Base-by-base conservation (phyloP, 163 green algal species). In the Trebouxiophyceae sp. region DNA sequence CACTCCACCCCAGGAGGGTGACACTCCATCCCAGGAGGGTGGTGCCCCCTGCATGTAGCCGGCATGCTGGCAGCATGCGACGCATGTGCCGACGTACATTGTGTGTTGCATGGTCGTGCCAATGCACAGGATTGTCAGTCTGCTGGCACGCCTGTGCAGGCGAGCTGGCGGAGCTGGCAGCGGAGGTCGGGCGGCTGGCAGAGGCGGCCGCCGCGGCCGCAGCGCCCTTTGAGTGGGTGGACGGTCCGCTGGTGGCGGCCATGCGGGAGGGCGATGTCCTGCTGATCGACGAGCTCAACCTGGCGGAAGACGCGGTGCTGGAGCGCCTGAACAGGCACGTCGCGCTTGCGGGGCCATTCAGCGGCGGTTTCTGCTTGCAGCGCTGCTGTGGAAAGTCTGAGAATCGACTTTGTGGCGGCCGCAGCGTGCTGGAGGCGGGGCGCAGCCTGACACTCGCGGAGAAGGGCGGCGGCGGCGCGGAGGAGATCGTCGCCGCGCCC, bases 231-330 rank as follows among this genome's bases (percentile, higher is more conserved):
- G 81, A 81, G 54, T 99, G 95, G 95, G 86, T 82, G 33, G 95
- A 99, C 65, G 95, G 95, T 2, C 94, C 94, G 19, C 80, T 99
- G 64, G 84, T 99, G n/a, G 78, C 75, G 31, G 94, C 95, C 7
- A 99, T 99, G 94, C 76, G 86, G 5, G 57, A 79, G 1, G 95
- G 95, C 12, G 87, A 97, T 67, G 84, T 97, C 64, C 81, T 97
- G 63, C 72, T 99, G 44, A 79, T 99, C 4, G 95, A 99, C 68
- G 95, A 99, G 77, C 86, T 99, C 60, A 97, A 97, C 71, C 80
- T 99, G 57, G 95, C 95, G 1, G 94, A 99, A 59, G 95, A 99
- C 71, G 88, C 92, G 0, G 93, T 99, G 47, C 80, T 99, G 33
- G 95, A 99, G 77, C 75, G 95, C 0, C 82, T 99, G n/a, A 99